Percentiles rank a stretch among this genome's conserved stretches.
These are phyloP conservation scores for Fusarium bactridioides DNA, from an alignment of 2,329 filamentous ascomycete species.

Conservation along the genomic window DNA sequence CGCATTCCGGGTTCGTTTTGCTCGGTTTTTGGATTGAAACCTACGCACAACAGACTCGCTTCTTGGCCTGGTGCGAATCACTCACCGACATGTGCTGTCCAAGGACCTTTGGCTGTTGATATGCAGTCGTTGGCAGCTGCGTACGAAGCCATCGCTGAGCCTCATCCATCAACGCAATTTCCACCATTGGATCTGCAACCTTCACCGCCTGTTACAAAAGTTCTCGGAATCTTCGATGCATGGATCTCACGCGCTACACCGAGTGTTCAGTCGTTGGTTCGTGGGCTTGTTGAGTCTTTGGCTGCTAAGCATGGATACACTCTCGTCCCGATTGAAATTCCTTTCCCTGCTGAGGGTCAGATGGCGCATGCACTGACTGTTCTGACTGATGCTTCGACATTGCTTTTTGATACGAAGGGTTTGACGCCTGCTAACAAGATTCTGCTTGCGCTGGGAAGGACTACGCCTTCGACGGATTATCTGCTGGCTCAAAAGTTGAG, in stretches of 20 bases:
- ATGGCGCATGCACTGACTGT: constrained; percentile 78
- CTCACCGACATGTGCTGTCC: constrained; percentile 68
- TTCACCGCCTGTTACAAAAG: constrained; percentile 47
- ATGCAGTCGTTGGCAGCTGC: constrained; percentile 71
- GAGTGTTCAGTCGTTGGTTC: constrained; percentile 52
- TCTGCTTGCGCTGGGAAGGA: constrained; percentile 68
- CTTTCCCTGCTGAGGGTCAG: constrained; percentile 69
- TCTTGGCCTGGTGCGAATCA: constrained; percentile 65
- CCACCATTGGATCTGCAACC: constrained; percentile 47
- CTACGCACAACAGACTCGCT: constrained; percentile 73
- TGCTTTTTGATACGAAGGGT: constrained; percentile 56
- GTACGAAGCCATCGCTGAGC: constrained; percentile 70
- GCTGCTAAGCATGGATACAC: constrained; percentile 60
- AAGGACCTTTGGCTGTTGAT: constrained; percentile 72
- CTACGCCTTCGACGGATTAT: constrained; percentile 71
- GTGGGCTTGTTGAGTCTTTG: constrained; percentile 60
- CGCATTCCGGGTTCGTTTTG: constrained; percentile 77
- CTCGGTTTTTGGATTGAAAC: constrained; percentile 77
- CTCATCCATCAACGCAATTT: constrained; percentile 68
- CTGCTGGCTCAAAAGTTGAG: constrained; percentile 75
- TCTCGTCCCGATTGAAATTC: constrained; percentile 64
- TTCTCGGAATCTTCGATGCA: constrained; percentile 69
- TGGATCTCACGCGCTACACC: constrained; percentile 65
- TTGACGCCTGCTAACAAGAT: constrained; percentile 71
- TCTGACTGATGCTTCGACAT: constrained; percentile 65